Evolutionary conservation across 129 eudicot genomes (phyloP).

Genomic region (Saussurea involucrata): DNA sequence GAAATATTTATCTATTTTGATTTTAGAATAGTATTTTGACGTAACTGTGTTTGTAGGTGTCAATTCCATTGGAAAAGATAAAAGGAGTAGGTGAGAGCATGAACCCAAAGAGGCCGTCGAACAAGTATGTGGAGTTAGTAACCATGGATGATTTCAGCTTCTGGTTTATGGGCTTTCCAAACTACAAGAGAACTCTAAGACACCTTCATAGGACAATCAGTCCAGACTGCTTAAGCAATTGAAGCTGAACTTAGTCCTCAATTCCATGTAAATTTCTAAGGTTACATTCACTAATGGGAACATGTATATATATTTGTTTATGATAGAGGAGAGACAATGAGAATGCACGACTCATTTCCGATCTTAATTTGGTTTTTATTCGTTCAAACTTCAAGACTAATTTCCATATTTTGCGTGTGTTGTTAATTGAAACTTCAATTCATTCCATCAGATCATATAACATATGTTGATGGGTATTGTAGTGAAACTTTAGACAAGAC

Average conservation of each 20-base stretch:
- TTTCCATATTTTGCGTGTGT: too few relatives aligned
- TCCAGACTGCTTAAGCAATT: slow-evolving; percentile 1
- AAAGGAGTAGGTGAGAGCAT: slow-evolving; percentile 29
- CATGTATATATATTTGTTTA: background rate
- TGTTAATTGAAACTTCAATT: background rate
- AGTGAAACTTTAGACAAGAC: too few relatives aligned
- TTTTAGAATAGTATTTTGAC: background rate
- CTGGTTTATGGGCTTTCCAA: slow-evolving; percentile 33
- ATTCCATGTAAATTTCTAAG: slow-evolving; percentile 11
- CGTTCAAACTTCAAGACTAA: too few relatives aligned
- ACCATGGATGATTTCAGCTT: slow-evolving; percentile 32
- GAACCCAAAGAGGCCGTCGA: slow-evolving; percentile 14
- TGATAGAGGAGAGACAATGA: too few relatives aligned
- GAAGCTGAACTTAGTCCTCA: background rate
- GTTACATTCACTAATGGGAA: background rate
- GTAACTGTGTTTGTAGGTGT: slow-evolving; percentile 12
- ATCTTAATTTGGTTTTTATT: too few relatives aligned
- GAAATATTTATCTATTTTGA: background rate
- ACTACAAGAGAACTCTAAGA: slow-evolving; percentile 19
- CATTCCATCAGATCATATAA: background rate
- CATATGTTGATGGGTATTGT: background rate
- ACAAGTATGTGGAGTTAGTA: slow-evolving; percentile 37
- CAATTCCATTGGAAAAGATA: slow-evolving; percentile 31
- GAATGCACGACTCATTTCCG: background rate
- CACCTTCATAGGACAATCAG: too few relatives aligned